Evolutionary conservation across 352 stramenopile species (phyloP).

Genomic region (Blastocystis sp.): DNA sequence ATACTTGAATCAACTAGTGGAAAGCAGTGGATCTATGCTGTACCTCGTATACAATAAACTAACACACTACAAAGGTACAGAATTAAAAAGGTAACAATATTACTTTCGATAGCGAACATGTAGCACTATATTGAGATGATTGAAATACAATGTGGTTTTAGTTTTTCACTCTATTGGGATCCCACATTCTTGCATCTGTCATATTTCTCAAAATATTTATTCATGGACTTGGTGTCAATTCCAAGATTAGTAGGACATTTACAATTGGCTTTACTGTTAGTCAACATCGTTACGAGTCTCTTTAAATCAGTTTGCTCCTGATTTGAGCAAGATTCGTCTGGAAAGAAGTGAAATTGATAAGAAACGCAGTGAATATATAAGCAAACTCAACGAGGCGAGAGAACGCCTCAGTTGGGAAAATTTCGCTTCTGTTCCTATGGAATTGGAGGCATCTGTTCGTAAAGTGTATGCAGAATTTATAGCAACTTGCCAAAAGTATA

Average conservation of each 20-base stretch:
- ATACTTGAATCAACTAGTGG: no score
- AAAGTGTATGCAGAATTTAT: conserved; percentile 31
- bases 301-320: conserved; percentile 1
- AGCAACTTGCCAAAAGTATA: not conserved
- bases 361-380: not conserved
- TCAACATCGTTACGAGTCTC: not conserved
- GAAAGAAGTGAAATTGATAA: conserved; percentile 43
- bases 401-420: conserved; percentile 33
- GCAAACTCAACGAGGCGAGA: not conserved
- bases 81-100: no score
- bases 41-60: no score
- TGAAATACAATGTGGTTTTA: no score
- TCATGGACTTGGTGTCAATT: not conserved
- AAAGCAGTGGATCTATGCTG: no score
- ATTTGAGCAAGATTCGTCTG: conserved; percentile 29
- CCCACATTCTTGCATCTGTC: not conserved
- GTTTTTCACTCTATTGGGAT: not conserved
- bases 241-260: not conserved
- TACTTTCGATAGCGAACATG: no score
- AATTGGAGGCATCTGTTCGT: not conserved
- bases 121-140: no score
- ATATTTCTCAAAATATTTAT: not conserved
- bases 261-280: not conserved
- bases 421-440: conserved; percentile 3
- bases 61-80: no score